Evolutionary conservation across 352 stramenopile species (phyloP).

Genomic region (Phytophthora ramorum): DNA sequence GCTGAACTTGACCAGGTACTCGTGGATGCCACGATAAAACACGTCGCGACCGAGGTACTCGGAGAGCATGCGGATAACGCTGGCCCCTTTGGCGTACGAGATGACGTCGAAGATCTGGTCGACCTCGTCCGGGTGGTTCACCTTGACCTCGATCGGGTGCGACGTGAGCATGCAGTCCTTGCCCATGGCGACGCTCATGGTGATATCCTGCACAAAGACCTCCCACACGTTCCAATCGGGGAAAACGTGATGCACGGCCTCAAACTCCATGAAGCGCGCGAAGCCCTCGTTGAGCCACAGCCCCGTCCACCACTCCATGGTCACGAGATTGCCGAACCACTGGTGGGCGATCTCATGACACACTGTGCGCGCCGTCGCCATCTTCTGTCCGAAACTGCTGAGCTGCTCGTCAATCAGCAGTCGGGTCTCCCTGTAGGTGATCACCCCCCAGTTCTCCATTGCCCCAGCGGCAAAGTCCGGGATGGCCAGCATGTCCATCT

Average conservation of each 20-base stretch:
- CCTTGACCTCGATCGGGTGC: slow-evolving; percentile 96
- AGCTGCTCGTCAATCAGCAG: slow-evolving; percentile 88
- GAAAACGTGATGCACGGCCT: slow-evolving; percentile 92
- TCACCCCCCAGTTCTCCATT: slow-evolving; percentile 96
- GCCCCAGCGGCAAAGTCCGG: slow-evolving; percentile 96
- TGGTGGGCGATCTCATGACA: slow-evolving; percentile 98
- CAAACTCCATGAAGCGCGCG: slow-evolving; percentile 96
- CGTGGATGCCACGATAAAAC: slow-evolving; percentile 89
- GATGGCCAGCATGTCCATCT: slow-evolving; percentile 98
- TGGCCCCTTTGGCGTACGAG: slow-evolving; percentile 94
- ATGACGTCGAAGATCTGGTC: slow-evolving; percentile 99
- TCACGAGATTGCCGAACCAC: slow-evolving; percentile 98
- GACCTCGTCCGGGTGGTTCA: slow-evolving; percentile 94
- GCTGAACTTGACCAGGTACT: slow-evolving; percentile 93
- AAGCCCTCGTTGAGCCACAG: slow-evolving; percentile 99
- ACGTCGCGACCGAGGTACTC: slow-evolving; percentile 78
- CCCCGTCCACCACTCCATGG: slow-evolving; percentile 98
- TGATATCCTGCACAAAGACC: slow-evolving; percentile 92
- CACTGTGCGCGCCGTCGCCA: slow-evolving; percentile 93
- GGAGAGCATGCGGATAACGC: slow-evolving; percentile 82
- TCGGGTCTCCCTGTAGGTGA: slow-evolving; percentile 97
- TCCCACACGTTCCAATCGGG: slow-evolving; percentile 97
- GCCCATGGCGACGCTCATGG: slow-evolving; percentile 83
- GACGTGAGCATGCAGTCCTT: slow-evolving; percentile 93
- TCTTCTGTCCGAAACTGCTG: slow-evolving; percentile 73